A percentile compares a stretch with the other conserved stretches of the same genome.
These are phyloP conservation scores for Arachnomyces sp. DNA, from an alignment of 2,329 filamentous ascomycete genomes.

Conservation along the genomic window DNA sequence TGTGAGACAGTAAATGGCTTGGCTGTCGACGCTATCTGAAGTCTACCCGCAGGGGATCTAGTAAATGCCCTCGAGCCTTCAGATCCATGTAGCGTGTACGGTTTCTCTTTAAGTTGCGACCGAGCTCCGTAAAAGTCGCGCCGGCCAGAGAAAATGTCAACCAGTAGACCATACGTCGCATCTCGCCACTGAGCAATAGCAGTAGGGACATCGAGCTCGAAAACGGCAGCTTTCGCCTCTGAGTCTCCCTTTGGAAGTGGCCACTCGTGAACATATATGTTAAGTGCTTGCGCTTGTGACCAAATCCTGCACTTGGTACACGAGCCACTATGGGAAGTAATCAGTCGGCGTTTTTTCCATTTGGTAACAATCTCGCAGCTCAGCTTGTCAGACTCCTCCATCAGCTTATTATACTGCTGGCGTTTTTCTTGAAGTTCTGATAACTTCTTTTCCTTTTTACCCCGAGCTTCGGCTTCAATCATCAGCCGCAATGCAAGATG, in stretches of 20 bases:
- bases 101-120: background rate
- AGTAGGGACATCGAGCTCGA: conserved; percentile 43
- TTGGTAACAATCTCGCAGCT: conserved; percentile 3
- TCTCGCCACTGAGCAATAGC: conserved; percentile 45
- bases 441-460: conserved; percentile 30
- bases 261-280: conserved; percentile 50
- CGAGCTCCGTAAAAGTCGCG: background rate
- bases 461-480: conserved; percentile 37
- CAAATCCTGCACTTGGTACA: conserved; percentile 34
- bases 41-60: background rate
- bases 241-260: conserved; percentile 37
- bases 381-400: conserved; percentile 7
- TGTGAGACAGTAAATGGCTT: conserved; percentile 12
- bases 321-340: conserved; percentile 6
- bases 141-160: background rate
- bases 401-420: conserved; percentile 22
- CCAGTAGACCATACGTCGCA: conserved; percentile 26
- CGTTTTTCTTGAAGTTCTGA: conserved; percentile 13
- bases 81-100: background rate
- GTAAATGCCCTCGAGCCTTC: background rate
- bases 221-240: conserved; percentile 41
- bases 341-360: conserved; percentile 1
- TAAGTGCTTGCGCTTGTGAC: conserved; percentile 28
- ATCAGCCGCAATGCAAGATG: conserved; percentile 30
- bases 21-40: conserved; percentile 5